phyloP scores from a whole-genome alignment of 1,139 yeast species.

The Suhomyces chickasaworum region DNA sequence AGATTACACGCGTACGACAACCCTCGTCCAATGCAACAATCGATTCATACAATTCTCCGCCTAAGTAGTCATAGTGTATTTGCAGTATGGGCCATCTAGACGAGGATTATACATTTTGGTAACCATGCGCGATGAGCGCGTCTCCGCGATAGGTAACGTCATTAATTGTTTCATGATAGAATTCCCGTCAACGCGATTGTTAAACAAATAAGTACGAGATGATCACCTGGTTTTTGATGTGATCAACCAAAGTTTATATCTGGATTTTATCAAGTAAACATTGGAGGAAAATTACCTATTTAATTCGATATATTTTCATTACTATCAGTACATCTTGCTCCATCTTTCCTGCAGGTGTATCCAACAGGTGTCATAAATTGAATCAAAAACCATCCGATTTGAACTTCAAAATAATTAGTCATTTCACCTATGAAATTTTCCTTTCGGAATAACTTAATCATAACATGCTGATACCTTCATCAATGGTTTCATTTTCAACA shows the following conservation, averaged over 20 bases:
- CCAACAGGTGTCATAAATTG: background rate
- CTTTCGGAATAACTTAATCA: background rate
- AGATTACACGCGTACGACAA: background rate
- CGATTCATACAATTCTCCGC: background rate
- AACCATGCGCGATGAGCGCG: slow-evolving; percentile 1
- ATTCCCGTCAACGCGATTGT: slow-evolving; percentile 4
- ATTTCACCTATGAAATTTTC: background rate
- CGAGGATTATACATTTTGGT: background rate
- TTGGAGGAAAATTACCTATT: background rate
- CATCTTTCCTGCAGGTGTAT: background rate
- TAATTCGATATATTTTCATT: background rate
- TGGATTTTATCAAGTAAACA: background rate
- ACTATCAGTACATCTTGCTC: background rate
- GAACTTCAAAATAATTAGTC: background rate
- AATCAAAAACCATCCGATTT: background rate
- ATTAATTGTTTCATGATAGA: background rate
- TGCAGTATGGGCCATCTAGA: background rate
- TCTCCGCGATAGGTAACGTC: background rate
- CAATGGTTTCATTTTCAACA: slow-evolving; percentile 3
- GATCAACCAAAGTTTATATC: background rate
- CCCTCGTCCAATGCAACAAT: background rate
- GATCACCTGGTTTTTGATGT: background rate
- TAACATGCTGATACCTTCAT: slow-evolving; percentile 4
- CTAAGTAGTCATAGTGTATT: background rate
- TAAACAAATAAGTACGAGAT: background rate